These are phyloP conservation scores for Schrenkiella parvula DNA, from an alignment of 345 rosid species.

Conservation along the genomic window DNA sequence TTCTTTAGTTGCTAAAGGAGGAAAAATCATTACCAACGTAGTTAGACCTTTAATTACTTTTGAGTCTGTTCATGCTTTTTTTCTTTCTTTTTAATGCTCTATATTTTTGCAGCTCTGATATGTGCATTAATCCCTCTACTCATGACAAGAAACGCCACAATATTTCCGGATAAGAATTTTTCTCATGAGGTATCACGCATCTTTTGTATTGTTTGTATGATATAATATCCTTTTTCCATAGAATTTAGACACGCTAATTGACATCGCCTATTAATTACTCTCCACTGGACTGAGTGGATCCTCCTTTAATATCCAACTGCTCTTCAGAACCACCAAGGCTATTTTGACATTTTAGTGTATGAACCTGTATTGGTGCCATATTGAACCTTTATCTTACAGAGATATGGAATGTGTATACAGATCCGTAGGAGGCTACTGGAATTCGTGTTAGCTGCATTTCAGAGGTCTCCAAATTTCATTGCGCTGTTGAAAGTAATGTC, in stretches of 20 bases:
- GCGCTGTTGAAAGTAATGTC: constrained; percentile 72
- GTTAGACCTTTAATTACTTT: not conserved
- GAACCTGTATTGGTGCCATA: not conserved
- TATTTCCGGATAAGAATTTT: constrained; percentile 73
- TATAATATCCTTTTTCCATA: not conserved
- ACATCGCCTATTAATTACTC: not conserved
- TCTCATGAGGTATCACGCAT: constrained; percentile 59
- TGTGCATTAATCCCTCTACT: constrained; percentile 87
- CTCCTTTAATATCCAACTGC: not conserved
- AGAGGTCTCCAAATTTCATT: constrained; percentile 72
- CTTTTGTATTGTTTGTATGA: constrained; percentile 8
- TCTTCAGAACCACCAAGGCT: not conserved
- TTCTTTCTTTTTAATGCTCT: not conserved
- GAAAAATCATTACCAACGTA: not conserved
- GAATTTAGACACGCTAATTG: not conserved
- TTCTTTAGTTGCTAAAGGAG: not conserved
- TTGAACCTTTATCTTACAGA: not conserved
- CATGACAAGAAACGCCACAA: constrained; percentile 70
- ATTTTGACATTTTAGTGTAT: not conserved
- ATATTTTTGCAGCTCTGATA: constrained; percentile 62
- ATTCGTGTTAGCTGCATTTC: constrained; percentile 88
- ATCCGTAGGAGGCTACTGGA: constrained; percentile 76
- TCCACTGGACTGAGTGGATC: not conserved
- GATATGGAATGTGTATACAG: constrained; percentile 36
- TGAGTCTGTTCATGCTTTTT: not conserved